These are phyloP conservation scores for Vanilla planifolia DNA, from an alignment of 106 monocot species.

Conservation along the genomic window DNA sequence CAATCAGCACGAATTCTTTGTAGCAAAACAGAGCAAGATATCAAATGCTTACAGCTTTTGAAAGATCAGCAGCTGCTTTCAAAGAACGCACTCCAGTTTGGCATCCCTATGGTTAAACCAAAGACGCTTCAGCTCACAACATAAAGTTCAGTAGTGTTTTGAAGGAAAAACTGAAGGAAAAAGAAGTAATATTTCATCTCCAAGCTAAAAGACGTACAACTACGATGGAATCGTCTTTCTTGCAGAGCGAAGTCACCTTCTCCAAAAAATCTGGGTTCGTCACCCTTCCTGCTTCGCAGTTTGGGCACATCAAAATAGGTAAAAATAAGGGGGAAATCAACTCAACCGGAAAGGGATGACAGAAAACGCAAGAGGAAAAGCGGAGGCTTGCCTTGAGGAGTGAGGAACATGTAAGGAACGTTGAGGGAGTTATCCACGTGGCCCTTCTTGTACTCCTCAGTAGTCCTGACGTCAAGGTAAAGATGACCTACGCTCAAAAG, in stretches of 20 bases:
- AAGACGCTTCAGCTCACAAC: not conserved
- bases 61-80: conserved; percentile 50
- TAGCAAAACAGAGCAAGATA: not conserved
- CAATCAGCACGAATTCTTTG: not conserved
- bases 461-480: conserved; percentile 85
- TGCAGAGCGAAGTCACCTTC: conserved; percentile 33
- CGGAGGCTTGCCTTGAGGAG: conserved; percentile 34
- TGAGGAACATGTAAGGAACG: conserved; percentile 74
- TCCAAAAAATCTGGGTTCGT: conserved; percentile 63
- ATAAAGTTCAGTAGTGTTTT: not conserved
- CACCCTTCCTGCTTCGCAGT: conserved; percentile 43
- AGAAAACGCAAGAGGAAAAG: not conserved
- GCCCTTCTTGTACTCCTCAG: conserved; percentile 60
- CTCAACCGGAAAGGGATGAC: not conserved
- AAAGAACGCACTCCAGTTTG: conserved; percentile 51
- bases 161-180: not conserved
- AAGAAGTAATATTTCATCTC: not conserved
- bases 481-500: conserved; percentile 41
- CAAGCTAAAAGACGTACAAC: conserved; percentile 39
- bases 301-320: no score
- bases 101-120: conserved; percentile 26
- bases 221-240: conserved; percentile 58
- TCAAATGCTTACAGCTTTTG: conserved; percentile 41
- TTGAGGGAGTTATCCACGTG: conserved; percentile 46
- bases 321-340: not conserved